Evolutionary conservation across 139 green algal species (phyloP).

Genomic region (Zygnema cylindricum): DNA sequence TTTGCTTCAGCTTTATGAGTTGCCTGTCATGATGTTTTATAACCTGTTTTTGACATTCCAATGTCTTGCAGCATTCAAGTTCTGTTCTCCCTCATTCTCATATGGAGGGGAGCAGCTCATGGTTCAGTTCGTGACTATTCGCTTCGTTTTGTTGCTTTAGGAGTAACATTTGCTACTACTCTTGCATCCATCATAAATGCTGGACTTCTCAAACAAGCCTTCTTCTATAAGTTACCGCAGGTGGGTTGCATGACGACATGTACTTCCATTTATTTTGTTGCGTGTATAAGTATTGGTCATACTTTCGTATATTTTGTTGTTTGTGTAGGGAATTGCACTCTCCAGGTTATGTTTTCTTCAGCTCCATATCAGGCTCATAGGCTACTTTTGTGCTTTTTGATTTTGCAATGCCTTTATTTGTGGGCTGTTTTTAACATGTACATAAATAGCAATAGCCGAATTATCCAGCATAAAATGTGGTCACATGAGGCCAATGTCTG

Average conservation of each 20-base stretch:
- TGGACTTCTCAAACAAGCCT: background rate
- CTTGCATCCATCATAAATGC: background rate
- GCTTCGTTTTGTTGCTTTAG: background rate
- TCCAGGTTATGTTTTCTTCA: no score
- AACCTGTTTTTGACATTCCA: background rate
- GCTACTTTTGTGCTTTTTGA: no score
- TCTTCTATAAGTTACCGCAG: background rate
- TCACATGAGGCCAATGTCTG: no score
- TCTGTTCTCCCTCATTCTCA: background rate
- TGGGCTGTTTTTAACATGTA: no score
- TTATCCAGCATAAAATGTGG: no score
- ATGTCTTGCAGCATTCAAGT: background rate
- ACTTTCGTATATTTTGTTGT: no score
- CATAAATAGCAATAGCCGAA: no score
- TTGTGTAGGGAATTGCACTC: no score
- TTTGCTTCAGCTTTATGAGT: background rate
- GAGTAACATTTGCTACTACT: background rate
- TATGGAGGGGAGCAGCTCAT: background rate
- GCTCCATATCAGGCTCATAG: no score
- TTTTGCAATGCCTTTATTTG: no score
- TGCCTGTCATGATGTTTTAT: background rate
- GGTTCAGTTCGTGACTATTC: background rate
- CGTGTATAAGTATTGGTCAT: no score
- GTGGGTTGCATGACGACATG: background rate
- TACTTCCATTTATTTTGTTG: no score